Evolutionary conservation across 352 stramenopile genomes (phyloP).

Genomic region (Phytophthora uliginosa): DNA sequence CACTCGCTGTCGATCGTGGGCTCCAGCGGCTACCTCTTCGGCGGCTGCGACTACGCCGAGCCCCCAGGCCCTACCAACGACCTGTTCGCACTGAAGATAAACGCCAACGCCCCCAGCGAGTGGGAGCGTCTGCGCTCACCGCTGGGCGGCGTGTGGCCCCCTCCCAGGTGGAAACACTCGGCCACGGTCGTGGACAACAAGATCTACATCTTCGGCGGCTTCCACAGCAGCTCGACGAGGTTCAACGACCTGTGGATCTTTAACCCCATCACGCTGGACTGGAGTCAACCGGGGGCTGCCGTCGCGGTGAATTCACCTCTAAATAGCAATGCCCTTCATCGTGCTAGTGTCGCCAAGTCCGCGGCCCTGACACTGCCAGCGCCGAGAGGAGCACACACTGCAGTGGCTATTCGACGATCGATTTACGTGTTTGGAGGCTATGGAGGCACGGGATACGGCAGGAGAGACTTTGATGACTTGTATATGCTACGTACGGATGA

Average conservation of each 20-base stretch:
- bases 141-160: conserved; percentile 36
- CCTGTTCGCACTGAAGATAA: conserved; percentile 94
- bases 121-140: conserved; percentile 75
- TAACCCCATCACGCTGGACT: conserved; percentile 95
- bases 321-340: conserved; percentile 46
- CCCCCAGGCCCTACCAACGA: conserved; percentile 94
- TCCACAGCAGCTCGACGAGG: conserved; percentile 86
- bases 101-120: conserved; percentile 69
- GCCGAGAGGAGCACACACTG: conserved; percentile 92
- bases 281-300: conserved; percentile 65
- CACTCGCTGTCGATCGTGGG: conserved; percentile 95
- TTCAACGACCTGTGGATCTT: conserved; percentile 99
- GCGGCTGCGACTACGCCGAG: conserved; percentile 90
- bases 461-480: conserved; percentile 96
- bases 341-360: conserved; percentile 38
- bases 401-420: conserved; percentile 80
- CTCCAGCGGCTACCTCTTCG: conserved; percentile 94
- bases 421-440: conserved; percentile 98
- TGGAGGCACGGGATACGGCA: conserved; percentile 92
- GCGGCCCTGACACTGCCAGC: conserved; percentile 63
- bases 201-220: conserved; percentile 96
- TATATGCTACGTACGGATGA: conserved; percentile 92
- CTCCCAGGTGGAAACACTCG: conserved; percentile 92
- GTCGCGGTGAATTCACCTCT: background rate
- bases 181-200: conserved; percentile 89